Conservation (phyloP, 2,329 filamentous ascomycete genomes). For the Hyphodiscus sp. region DNA sequence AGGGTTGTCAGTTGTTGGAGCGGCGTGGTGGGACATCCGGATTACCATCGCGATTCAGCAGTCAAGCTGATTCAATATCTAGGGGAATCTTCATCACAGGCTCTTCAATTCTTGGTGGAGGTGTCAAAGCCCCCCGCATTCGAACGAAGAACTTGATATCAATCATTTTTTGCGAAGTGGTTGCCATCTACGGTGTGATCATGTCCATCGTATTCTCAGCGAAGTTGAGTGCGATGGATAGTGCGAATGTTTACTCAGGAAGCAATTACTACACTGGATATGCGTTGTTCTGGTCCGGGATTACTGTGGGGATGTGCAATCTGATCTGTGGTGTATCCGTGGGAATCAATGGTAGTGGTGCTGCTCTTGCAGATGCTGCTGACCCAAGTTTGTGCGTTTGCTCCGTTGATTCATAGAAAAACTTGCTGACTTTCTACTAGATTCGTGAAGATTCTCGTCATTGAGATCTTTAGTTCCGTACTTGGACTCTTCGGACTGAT, state of each 20-base stretch:
- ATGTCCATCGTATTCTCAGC: slow-evolving; percentile 98
- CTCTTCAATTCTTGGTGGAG: slow-evolving; percentile 92
- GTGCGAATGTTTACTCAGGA: slow-evolving; percentile 61
- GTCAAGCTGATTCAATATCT: slow-evolving; percentile 13
- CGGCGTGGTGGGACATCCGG: slow-evolving; percentile 68
- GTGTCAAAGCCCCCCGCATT: slow-evolving; percentile 94
- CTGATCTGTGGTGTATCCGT: slow-evolving; percentile 93
- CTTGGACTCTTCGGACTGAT: slow-evolving; percentile 95
- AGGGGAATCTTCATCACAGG: slow-evolving; percentile 99
- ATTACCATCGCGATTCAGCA: background rate
- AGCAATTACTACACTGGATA: slow-evolving; percentile 91
- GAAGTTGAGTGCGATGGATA: slow-evolving; percentile 64
- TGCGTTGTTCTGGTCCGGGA: slow-evolving; percentile 89
- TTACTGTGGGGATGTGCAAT: slow-evolving; percentile 95
- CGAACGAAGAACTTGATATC: slow-evolving; percentile 99
- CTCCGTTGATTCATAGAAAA: background rate
- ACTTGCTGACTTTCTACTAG: slow-evolving; percentile 39
- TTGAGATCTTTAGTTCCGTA: slow-evolving; percentile 98
- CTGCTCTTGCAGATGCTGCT: slow-evolving; percentile 90
- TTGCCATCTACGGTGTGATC: slow-evolving; percentile 99
- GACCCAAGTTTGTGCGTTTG: slow-evolving; percentile 74
- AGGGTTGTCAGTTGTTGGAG: slow-evolving; percentile 90
- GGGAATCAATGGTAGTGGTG: slow-evolving; percentile 96
- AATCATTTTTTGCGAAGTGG: slow-evolving; percentile 99
- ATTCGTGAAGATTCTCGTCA: slow-evolving; percentile 97